A percentile compares a stretch with the other conserved stretches of the same genome.
phyloP scores from a whole-genome alignment of 768 basidiomycete species.

The Amanita molliuscula region DNA sequence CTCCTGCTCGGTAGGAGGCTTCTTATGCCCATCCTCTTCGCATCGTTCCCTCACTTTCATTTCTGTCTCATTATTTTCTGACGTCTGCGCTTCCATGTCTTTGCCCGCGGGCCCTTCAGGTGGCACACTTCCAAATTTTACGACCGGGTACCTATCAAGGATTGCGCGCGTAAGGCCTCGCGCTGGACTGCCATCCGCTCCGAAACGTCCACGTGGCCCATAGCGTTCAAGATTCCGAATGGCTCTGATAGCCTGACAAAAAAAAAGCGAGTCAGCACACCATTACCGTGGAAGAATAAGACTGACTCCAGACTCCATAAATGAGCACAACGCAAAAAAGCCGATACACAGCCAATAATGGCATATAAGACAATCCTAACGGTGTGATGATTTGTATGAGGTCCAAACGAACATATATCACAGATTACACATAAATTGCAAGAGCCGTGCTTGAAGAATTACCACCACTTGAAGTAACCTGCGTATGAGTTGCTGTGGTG shows the following conservation, averaged over 20 bases:
- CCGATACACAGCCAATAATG: conserved; percentile 83
- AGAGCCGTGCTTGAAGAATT: conserved; percentile 40
- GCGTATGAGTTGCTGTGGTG: conserved; percentile 15
- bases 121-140: conserved; percentile 56
- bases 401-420: background rate
- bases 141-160: conserved; percentile 89
- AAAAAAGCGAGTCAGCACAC: conserved; percentile 5
- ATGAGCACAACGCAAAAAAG: conserved; percentile 77
- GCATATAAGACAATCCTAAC: conserved; percentile 77
- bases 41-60: conserved; percentile 13
- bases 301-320: conserved; percentile 69
- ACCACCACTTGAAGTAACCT: conserved; percentile 11
- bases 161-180: conserved; percentile 88
- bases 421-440: conserved; percentile 52
- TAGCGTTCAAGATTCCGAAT: conserved; percentile 88
- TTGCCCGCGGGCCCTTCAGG: conserved; percentile 10
- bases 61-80: conserved; percentile 3
- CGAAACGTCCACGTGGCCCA: conserved; percentile 51
- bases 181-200: conserved; percentile 34
- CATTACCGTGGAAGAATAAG: background rate
- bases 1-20: background rate
- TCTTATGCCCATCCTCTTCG: background rate
- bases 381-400: conserved; percentile 1
- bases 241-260: conserved; percentile 62
- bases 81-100: conserved; percentile 16